Conservation (phyloP, 805 yeast genomes). For the Candida odintsovae region DNA sequence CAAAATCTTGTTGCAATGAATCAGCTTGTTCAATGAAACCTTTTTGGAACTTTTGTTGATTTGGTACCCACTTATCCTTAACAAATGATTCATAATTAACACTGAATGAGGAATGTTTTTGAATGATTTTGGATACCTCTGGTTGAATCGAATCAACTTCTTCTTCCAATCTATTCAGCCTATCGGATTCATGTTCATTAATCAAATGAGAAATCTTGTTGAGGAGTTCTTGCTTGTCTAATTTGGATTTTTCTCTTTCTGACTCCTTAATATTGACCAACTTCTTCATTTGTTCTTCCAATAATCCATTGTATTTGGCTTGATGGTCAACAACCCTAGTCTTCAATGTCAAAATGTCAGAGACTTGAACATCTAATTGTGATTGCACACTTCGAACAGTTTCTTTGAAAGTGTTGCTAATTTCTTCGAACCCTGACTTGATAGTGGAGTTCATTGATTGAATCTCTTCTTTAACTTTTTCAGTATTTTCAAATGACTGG, state of each 20-base stretch:
- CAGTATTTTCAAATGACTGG: slow-evolving; percentile 5
- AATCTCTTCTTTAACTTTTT: slow-evolving; percentile 4
- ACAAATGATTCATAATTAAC: slow-evolving; percentile 10
- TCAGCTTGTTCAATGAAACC: slow-evolving; percentile 1
- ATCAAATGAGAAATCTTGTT: slow-evolving; percentile 9
- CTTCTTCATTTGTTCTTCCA: slow-evolving; percentile 5
- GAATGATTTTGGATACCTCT: slow-evolving; percentile 3
- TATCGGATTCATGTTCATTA: slow-evolving; percentile 6
- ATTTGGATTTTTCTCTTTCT: slow-evolving; percentile 3
- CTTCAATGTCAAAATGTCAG: slow-evolving; percentile 13
- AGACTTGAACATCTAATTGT: slow-evolving; percentile 15
- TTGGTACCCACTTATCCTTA: slow-evolving; percentile 12
- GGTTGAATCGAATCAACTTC: slow-evolving; percentile 7
- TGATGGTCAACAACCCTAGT: slow-evolving; percentile 12
- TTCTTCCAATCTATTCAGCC: slow-evolving; percentile 3
- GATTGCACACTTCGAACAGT: slow-evolving; percentile 9
- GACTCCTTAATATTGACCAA: slow-evolving; percentile 7
- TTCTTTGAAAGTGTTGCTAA: not conserved
- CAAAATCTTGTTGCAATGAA: not conserved
- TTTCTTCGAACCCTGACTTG: not conserved
- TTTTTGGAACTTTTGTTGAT: slow-evolving; percentile 12
- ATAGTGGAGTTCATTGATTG: slow-evolving; percentile 7
- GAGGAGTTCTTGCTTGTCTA: slow-evolving; percentile 7
- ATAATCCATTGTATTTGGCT: slow-evolving; percentile 4
- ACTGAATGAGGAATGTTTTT: slow-evolving; percentile 12